Evolutionary conservation across 805 yeast genomes (phyloP).

Genomic region (Brettanomyces naardenensis): DNA sequence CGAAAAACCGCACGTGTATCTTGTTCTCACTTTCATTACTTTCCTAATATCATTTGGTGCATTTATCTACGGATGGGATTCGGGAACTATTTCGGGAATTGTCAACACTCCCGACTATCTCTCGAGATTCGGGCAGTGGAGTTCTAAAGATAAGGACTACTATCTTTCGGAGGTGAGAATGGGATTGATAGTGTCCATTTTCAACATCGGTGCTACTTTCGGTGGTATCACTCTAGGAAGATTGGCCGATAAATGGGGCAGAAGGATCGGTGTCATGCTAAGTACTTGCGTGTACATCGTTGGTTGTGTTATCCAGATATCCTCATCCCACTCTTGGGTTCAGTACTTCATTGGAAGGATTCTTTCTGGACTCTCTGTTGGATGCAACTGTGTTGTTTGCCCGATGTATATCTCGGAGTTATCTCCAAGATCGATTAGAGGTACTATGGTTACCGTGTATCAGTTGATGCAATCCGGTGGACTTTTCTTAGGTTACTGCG

Average conservation of each 20-base stretch:
- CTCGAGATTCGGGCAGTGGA: constrained; percentile 39
- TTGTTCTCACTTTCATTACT: not conserved
- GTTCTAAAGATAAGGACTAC: constrained; percentile 29
- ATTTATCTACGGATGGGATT: constrained; percentile 70
- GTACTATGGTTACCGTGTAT: constrained; percentile 60
- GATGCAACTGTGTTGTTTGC: constrained; percentile 42
- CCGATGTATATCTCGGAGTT: constrained; percentile 61
- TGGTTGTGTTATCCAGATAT: constrained; percentile 54
- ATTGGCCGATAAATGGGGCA: constrained; percentile 50
- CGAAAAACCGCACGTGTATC: too few relatives aligned
- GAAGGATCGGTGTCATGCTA: constrained; percentile 47
- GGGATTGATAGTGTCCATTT: constrained; percentile 61
- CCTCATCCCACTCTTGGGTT: constrained; percentile 47
- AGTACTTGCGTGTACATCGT: constrained; percentile 49
- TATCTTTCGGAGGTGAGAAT: constrained; percentile 44
- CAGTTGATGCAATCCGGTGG: constrained; percentile 67
- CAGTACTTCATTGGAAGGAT: constrained; percentile 60
- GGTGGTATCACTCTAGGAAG: constrained; percentile 58
- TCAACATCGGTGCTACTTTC: constrained; percentile 64
- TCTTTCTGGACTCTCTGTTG: constrained; percentile 48
- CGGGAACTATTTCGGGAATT: constrained; percentile 70
- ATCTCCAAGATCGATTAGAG: constrained; percentile 64
- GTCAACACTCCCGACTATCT: constrained; percentile 51
- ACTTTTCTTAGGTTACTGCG: constrained; percentile 63
- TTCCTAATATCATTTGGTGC: constrained; percentile 65